These are phyloP conservation scores for Cadophora sp. DNA, from an alignment of 2,329 filamentous ascomycete species.

Conservation along the genomic window DNA sequence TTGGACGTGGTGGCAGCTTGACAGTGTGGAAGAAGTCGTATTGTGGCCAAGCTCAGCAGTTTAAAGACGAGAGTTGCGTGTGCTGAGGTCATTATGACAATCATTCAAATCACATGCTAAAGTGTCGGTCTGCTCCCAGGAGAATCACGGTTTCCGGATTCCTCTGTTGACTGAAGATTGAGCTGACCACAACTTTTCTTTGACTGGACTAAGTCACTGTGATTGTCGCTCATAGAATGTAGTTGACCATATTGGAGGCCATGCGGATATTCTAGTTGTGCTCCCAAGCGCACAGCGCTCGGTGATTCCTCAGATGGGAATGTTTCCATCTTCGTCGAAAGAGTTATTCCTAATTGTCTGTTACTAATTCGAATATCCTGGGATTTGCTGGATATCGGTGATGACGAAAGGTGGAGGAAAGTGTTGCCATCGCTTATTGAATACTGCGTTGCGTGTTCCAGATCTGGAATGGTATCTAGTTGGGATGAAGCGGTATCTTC, in stretches of 20 bases:
- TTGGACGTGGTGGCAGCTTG: constrained; percentile 6
- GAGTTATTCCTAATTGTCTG: background rate
- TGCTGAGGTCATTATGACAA: constrained; percentile 6
- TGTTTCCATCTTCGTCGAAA: background rate
- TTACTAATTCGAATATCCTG: background rate
- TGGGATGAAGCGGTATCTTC: too few relatives aligned
- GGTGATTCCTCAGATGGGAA: too few relatives aligned
- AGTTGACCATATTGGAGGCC: background rate
- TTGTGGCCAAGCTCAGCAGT: constrained; percentile 17
- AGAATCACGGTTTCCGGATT: background rate
- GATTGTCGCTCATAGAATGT: background rate
- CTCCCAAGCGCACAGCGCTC: background rate
- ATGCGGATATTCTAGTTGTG: too few relatives aligned
- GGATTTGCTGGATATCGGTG: background rate
- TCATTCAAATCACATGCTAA: background rate
- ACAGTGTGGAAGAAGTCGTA: background rate
- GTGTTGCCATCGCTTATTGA: background rate
- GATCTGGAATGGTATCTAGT: background rate
- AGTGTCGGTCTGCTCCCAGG: background rate
- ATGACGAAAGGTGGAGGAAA: background rate
- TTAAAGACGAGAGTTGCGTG: constrained; percentile 12
- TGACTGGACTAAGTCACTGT: background rate
- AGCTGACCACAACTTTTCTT: background rate
- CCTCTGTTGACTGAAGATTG: background rate
- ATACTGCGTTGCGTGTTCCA: background rate